Evolutionary conservation across 371 early-diverging fungal genomes (phyloP).

Genomic region (Capillidium heterosporum): DNA sequence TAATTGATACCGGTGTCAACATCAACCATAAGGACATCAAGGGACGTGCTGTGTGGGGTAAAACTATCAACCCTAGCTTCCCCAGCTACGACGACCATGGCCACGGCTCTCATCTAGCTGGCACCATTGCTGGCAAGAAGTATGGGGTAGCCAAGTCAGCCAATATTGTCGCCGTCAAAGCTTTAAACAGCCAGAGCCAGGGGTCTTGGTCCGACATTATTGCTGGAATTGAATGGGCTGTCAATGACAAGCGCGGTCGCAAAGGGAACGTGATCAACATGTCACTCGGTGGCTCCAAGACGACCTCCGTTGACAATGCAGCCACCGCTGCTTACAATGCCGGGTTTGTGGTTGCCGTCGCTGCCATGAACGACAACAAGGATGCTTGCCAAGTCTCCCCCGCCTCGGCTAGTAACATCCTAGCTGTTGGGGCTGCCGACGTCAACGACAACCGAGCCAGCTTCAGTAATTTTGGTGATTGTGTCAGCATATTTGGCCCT

Average conservation of each 20-base stretch:
- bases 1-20: slow-evolving; percentile 39
- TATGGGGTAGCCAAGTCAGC: slow-evolving; percentile 16
- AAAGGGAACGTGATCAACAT: slow-evolving; percentile 23
- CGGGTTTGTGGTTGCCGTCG: slow-evolving; percentile 31
- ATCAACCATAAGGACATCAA: slow-evolving; percentile 27
- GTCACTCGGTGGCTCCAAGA: slow-evolving; percentile 22
- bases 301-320: slow-evolving; percentile 15
- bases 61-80: slow-evolving; percentile 27
- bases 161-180: slow-evolving; percentile 78
- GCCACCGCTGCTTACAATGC: slow-evolving; percentile 12
- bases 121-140: neutral
- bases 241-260: neutral
- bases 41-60: slow-evolving; percentile 63
- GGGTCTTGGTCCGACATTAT: slow-evolving; percentile 11
- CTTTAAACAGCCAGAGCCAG: slow-evolving; percentile 12
- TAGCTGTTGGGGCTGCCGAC: slow-evolving; percentile 51
- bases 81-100: slow-evolving; percentile 23
- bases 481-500: slow-evolving; percentile 47
- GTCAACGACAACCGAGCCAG: slow-evolving; percentile 29
- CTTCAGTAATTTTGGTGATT: slow-evolving; percentile 58
- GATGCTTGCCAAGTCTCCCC: slow-evolving; percentile 44
- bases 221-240: slow-evolving; percentile 11
- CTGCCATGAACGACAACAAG: slow-evolving; percentile 38
- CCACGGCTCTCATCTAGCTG: slow-evolving; percentile 42
- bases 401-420: slow-evolving; percentile 23